Percentiles rank a stretch among this genome's conserved stretches.
Evolutionary conservation across 805 yeast genomes (phyloP).

Genomic region (Torulaspora indica): DNA sequence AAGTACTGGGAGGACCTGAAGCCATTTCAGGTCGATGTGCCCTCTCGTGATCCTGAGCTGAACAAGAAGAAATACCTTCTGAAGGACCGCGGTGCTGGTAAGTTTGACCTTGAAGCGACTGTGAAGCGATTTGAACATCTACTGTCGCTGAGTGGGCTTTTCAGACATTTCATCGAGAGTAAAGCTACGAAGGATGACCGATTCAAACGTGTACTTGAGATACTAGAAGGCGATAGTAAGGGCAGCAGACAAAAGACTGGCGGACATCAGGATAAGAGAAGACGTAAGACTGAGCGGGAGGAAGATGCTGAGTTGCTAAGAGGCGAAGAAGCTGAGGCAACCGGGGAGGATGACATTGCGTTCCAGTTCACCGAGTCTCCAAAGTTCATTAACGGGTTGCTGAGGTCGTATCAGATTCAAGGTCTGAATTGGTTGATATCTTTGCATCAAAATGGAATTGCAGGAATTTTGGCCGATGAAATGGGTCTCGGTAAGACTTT

Average conservation of each 20-base stretch:
- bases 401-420: conserved; percentile 73
- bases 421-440: conserved; percentile 77
- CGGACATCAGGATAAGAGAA: conserved; percentile 40
- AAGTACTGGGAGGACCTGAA: conserved; percentile 26
- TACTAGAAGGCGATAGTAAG: conserved; percentile 26
- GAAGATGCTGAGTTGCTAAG: conserved; percentile 72
- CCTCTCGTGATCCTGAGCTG: conserved; percentile 20
- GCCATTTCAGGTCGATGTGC: conserved; percentile 25
- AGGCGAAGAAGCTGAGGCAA: conserved; percentile 44
- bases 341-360: conserved; percentile 24
- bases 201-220: conserved; percentile 49
- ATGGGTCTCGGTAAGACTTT: conserved; percentile 83
- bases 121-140: conserved; percentile 64
- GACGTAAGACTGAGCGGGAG: conserved; percentile 70
- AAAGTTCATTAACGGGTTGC: conserved; percentile 55
- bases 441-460: conserved; percentile 59
- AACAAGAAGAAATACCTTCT: conserved; percentile 29
- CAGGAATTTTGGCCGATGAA: conserved; percentile 80
- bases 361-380: conserved; percentile 78
- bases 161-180: conserved; percentile 61
- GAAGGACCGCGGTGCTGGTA: conserved; percentile 21
- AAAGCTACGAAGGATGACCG: conserved; percentile 59
- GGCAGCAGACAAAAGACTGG: conserved; percentile 15
- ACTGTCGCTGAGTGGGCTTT: conserved; percentile 59
- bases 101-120: conserved; percentile 54